Conservation (phyloP, 805 yeast genomes). For the Barnettozyma californica region DNA sequence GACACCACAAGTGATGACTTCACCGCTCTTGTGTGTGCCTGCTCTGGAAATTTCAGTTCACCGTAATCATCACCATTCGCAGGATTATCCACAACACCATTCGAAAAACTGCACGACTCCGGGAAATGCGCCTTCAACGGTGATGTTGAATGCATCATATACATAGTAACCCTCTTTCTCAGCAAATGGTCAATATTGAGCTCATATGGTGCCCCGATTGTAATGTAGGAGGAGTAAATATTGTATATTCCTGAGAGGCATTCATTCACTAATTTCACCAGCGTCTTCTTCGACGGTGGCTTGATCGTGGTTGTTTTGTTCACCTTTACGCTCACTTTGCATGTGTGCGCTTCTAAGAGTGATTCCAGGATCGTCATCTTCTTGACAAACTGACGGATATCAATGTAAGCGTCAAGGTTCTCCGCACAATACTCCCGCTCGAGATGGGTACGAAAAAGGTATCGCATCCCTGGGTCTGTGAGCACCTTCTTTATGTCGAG, state of each 20-base stretch:
- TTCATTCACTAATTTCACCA: slow-evolving; percentile 42
- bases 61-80: neutral
- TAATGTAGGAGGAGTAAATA: slow-evolving; percentile 60
- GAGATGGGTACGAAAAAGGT: slow-evolving; percentile 61
- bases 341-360: slow-evolving; percentile 28
- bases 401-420: slow-evolving; percentile 66
- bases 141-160: slow-evolving; percentile 36
- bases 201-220: slow-evolving; percentile 61
- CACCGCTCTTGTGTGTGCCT: neutral
- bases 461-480: slow-evolving; percentile 71
- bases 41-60: neutral
- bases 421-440: slow-evolving; percentile 65
- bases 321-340: slow-evolving; percentile 6
- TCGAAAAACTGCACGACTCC: neutral
- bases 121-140: slow-evolving; percentile 23
- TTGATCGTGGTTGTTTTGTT: slow-evolving; percentile 9
- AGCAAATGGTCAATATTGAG: slow-evolving; percentile 60
- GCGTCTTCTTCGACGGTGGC: slow-evolving; percentile 21
- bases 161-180: slow-evolving; percentile 37
- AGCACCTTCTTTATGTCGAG: slow-evolving; percentile 38
- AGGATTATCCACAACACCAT: neutral
- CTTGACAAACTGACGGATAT: slow-evolving; percentile 47
- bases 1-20: neutral
- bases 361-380: slow-evolving; percentile 40
- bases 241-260: slow-evolving; percentile 58